A percentile compares a stretch with the other conserved stretches of the same genome.
Evolutionary conservation across 352 stramenopile genomes (phyloP).

Genomic region (Phytopythium kandeliae): DNA sequence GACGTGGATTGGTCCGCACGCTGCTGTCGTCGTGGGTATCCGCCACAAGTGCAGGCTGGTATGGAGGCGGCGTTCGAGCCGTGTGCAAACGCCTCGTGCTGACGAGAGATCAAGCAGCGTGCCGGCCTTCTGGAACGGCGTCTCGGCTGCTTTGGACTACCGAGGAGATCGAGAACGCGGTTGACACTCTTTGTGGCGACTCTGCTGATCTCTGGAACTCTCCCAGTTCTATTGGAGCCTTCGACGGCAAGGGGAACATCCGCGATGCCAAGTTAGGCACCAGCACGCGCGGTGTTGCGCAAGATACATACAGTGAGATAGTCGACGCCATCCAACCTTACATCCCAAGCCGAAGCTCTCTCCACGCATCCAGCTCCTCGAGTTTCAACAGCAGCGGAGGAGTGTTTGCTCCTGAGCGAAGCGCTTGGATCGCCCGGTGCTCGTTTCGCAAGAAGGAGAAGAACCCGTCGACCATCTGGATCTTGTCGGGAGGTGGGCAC

Average conservation of each 20-base stretch:
- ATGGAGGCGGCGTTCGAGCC: constrained; percentile 10
- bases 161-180: constrained; percentile 5
- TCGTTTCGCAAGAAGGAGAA: constrained; percentile 51
- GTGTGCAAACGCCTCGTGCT: constrained; percentile 3
- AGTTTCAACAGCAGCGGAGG: neutral
- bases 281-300: neutral
- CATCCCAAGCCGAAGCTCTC: constrained; percentile 18
- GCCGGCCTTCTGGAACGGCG: neutral
- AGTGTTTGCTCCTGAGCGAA: constrained; percentile 9
- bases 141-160: constrained; percentile 11
- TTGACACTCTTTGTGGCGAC: constrained; percentile 12
- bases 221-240: neutral
- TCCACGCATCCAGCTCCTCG: neutral
- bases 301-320: neutral
- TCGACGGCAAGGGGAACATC: no score
- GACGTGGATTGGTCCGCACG: neutral
- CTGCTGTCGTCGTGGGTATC: constrained; percentile 6
- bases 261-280: neutral
- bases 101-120: no score
- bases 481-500: constrained; percentile 32
- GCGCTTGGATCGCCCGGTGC: constrained; percentile 50
- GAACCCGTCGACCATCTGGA: constrained; percentile 39
- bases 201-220: neutral
- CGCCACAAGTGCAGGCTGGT: neutral
- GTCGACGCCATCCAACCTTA: constrained; percentile 40